A percentile compares a stretch with the other conserved stretches of the same genome.
Evolutionary conservation across 2,329 filamentous ascomycete genomes (phyloP).

Genomic region (Chrysosporium queenslandicum): DNA sequence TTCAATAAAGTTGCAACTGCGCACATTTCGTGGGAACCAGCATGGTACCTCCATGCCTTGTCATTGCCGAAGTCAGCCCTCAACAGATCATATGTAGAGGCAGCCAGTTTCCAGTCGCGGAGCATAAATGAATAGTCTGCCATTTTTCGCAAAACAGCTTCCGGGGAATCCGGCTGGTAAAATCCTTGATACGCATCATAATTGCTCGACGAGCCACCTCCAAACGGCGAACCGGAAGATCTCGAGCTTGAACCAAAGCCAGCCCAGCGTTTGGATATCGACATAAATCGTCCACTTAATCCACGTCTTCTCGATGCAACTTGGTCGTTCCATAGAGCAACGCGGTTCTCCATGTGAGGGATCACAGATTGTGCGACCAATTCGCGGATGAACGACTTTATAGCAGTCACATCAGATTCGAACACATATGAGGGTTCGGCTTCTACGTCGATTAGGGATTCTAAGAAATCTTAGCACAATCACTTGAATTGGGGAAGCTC

Average conservation of each 20-base stretch:
- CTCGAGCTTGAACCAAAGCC: slow-evolving; percentile 63
- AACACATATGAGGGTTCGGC: slow-evolving; percentile 54
- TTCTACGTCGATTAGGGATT: slow-evolving; percentile 16
- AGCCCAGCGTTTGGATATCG: slow-evolving; percentile 79
- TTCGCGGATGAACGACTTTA: slow-evolving; percentile 82
- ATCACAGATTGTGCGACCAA: slow-evolving; percentile 92
- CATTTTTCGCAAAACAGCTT: slow-evolving; percentile 84
- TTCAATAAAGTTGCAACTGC: slow-evolving; percentile 73
- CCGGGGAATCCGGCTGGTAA: slow-evolving; percentile 72
- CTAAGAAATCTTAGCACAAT: slow-evolving; percentile 12
- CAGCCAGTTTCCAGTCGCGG: slow-evolving; percentile 85
- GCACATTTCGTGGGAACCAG: slow-evolving; percentile 90
- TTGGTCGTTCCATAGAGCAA: slow-evolving; percentile 93
- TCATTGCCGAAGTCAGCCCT: slow-evolving; percentile 84
- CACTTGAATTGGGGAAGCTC: neutral
- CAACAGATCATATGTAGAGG: slow-evolving; percentile 84
- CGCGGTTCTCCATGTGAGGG: slow-evolving; percentile 88
- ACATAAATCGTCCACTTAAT: slow-evolving; percentile 87
- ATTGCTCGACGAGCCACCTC: slow-evolving; percentile 44
- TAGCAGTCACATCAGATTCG: slow-evolving; percentile 80
- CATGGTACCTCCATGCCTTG: slow-evolving; percentile 94
- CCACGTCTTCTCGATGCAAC: slow-evolving; percentile 83
- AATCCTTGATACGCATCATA: slow-evolving; percentile 71
- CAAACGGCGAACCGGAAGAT: slow-evolving; percentile 45
- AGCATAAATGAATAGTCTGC: slow-evolving; percentile 97